A percentile compares a stretch with the other conserved stretches of the same genome.
These are phyloP conservation scores for Cryptococcus sp. DNA, from an alignment of 1,284 basidiomycete species.

Conservation along the genomic window DNA sequence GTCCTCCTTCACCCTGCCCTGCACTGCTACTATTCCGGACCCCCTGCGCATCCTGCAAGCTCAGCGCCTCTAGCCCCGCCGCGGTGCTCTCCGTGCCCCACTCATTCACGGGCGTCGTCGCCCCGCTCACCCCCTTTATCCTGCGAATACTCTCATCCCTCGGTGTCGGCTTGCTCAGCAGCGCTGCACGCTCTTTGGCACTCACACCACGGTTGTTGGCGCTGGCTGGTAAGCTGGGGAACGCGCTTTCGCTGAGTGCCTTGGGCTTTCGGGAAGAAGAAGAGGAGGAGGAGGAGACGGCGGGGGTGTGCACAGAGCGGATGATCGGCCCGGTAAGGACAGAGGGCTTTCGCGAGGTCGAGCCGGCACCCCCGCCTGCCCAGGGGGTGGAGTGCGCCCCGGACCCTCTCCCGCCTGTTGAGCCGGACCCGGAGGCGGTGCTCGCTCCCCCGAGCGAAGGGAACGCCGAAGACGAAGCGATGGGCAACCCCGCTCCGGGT, in stretches of 20 bases:
- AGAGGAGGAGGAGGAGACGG: not conserved
- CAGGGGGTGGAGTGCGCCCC: conserved; percentile 42
- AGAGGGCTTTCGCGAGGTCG: conserved; percentile 30
- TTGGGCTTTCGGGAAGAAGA: conserved; percentile 18
- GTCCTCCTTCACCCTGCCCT: conserved; percentile 3
- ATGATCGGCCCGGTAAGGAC: conserved; percentile 34
- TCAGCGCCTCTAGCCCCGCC: conserved; percentile 21
- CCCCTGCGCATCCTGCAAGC: conserved; percentile 13
- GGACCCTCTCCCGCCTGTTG: not conserved
- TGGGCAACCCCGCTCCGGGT: conserved; percentile 30
- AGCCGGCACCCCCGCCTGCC: conserved; percentile 40
- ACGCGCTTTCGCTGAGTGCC: conserved; percentile 56
- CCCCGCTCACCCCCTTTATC: conserved; percentile 58
- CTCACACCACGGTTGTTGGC: conserved; percentile 43
- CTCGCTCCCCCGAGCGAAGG: conserved; percentile 33
- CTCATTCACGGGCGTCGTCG: conserved; percentile 45
- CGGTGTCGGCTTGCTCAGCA: conserved; percentile 56
- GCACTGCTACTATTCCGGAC: conserved; percentile 17
- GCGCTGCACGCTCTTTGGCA: conserved; percentile 37
- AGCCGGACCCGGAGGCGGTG: conserved; percentile 6
- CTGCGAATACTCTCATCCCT: conserved; percentile 65
- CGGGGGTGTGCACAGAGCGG: conserved; percentile 42
- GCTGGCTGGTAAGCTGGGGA: conserved; percentile 64
- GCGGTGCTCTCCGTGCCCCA: too few species aligned
- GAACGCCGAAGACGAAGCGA: conserved; percentile 26